Percentiles rank a stretch among this genome's conserved stretches.
phyloP scores from a whole-genome alignment of 345 rosid genomes.

The Iberis pinnata region DNA sequence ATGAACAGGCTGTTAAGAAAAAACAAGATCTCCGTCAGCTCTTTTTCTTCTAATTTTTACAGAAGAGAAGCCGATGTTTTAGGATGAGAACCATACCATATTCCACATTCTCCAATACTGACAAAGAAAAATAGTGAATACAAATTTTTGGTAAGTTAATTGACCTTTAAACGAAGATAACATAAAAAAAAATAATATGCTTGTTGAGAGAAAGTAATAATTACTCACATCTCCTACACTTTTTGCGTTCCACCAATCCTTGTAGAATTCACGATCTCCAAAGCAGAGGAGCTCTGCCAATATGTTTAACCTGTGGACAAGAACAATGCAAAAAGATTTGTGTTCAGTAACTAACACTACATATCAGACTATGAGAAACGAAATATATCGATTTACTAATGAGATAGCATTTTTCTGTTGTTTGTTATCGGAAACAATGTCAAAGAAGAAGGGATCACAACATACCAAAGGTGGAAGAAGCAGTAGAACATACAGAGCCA shows the following conservation, averaged over 20 bases:
- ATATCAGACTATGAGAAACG: not conserved
- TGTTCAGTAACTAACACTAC: not conserved
- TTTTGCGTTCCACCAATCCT: conserved; percentile 99
- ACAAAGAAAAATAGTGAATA: conserved; percentile 27
- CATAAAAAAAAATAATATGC: not conserved
- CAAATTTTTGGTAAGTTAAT: conserved; percentile 14
- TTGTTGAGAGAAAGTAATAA: not conserved
- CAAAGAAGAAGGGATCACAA: conserved; percentile 6
- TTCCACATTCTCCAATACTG: conserved; percentile 99
- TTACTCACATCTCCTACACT: conserved; percentile 78
- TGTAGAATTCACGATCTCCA: conserved; percentile 97
- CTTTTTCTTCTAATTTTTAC: not conserved
- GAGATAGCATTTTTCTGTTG: too few relatives aligned
- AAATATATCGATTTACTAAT: not conserved
- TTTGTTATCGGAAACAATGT: not conserved
- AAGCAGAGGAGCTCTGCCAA: conserved; percentile 91
- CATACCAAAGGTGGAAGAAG: conserved; percentile 93
- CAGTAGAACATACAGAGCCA: conserved; percentile 99
- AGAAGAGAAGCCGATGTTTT: not conserved
- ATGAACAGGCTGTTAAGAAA: conserved; percentile 82
- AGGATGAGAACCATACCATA: conserved; percentile 65
- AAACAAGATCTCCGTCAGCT: conserved; percentile 21
- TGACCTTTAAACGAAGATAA: not conserved
- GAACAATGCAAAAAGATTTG: not conserved
- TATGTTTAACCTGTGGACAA: conserved; percentile 73